Evolutionary conservation across 139 green algal species (phyloP).

Genomic region (Diplosphaera chodatii): DNA sequence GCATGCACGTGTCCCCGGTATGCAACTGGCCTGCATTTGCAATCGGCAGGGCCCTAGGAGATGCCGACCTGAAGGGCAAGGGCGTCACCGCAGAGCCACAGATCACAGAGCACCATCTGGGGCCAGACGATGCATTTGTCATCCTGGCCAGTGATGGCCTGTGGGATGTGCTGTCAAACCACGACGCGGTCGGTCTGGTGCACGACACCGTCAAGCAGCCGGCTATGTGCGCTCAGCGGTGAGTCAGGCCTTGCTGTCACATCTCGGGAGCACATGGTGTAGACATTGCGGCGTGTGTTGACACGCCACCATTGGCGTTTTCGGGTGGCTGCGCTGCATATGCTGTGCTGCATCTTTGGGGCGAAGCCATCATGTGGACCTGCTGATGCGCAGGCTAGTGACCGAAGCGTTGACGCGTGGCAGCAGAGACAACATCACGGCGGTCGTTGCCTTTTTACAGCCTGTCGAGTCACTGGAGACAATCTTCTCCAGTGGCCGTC

Average conservation of each 20-base stretch:
- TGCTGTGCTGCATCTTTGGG: no score
- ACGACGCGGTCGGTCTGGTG: conserved; percentile 69
- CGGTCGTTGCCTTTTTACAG: conserved; percentile 68
- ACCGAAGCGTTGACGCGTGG: conserved; percentile 70
- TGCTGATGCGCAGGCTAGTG: conserved; percentile 42
- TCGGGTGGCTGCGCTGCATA: no score
- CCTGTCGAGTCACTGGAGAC: conserved; percentile 51
- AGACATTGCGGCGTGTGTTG: no score
- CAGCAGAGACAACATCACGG: conserved; percentile 74
- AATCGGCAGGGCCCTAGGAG: conserved; percentile 67
- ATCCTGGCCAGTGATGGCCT: conserved; percentile 82
- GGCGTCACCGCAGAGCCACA: conserved; percentile 76
- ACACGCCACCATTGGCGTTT: no score
- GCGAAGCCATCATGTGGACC: not conserved
- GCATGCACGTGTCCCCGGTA: no score
- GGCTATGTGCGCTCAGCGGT: conserved; percentile 41
- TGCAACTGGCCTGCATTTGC: no score
- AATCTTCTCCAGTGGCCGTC: conserved; percentile 26
- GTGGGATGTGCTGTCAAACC: conserved; percentile 74
- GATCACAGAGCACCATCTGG: conserved; percentile 39
- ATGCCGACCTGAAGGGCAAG: conserved; percentile 71
- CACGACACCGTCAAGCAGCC: conserved; percentile 81
- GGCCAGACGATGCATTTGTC: conserved; percentile 65
- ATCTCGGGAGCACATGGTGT: no score
- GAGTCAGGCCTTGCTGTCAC: no score